phyloP scores from a whole-genome alignment of 2,329 filamentous ascomycete genomes.

The Cladorrhinum sp. region DNA sequence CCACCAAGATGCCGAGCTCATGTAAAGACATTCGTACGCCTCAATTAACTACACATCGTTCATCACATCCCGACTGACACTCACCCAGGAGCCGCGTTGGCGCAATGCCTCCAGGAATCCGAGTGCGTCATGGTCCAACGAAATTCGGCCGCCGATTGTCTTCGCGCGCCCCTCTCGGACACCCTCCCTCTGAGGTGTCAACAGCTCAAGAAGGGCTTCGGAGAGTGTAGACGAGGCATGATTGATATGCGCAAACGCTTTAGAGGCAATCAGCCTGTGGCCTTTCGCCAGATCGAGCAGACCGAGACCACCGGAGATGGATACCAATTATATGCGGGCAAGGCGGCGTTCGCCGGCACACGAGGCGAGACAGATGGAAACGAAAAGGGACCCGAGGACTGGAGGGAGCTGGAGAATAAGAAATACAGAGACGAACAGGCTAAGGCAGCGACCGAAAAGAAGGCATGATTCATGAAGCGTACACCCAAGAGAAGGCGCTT shows the following conservation, averaged over 20 bases:
- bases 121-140: slow-evolving; percentile 95
- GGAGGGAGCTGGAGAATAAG: slow-evolving; percentile 64
- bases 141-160: slow-evolving; percentile 81
- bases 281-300: slow-evolving; percentile 59
- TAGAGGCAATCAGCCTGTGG: slow-evolving; percentile 84
- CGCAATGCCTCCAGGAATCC: slow-evolving; percentile 90
- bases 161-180: slow-evolving; percentile 76
- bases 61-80: slow-evolving; percentile 5
- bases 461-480: slow-evolving; percentile 10
- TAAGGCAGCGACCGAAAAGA: slow-evolving; percentile 24
- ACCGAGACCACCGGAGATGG: slow-evolving; percentile 55
- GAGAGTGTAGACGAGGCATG: slow-evolving; percentile 93
- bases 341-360: slow-evolving; percentile 63
- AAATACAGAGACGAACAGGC: slow-evolving; percentile 46
- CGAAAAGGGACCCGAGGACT: slow-evolving; percentile 59
- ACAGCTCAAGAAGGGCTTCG: slow-evolving; percentile 88
- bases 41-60: slow-evolving; percentile 6
- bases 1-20: slow-evolving; percentile 72
- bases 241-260: slow-evolving; percentile 99
- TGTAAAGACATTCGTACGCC: slow-evolving; percentile 91
- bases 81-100: slow-evolving; percentile 76
- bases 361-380: slow-evolving; percentile 66
- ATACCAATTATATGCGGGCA: slow-evolving; percentile 77
- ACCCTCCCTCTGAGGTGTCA: slow-evolving; percentile 84
- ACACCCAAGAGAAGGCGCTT: neutral